These are phyloP conservation scores for Candida frijolesensis DNA, from an alignment of 1,139 yeast genomes.

Conservation along the genomic window DNA sequence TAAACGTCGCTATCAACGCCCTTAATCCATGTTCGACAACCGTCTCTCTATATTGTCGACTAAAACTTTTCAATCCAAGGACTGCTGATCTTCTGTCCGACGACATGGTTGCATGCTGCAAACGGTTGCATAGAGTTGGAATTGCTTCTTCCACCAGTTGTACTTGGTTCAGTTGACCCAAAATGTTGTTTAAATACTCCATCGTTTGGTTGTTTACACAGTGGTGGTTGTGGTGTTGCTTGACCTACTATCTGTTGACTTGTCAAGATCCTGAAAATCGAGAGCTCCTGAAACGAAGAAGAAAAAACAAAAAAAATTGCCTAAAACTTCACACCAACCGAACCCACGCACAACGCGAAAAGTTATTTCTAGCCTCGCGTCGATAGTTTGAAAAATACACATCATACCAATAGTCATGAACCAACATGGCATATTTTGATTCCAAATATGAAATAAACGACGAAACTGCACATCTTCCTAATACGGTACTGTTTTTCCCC, in stretches of 20 bases:
- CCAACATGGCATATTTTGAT: conserved; percentile 10
- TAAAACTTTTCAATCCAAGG: conserved; percentile 83
- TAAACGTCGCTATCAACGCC: conserved; percentile 69
- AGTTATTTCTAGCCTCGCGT: not conserved
- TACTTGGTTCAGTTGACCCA: conserved; percentile 43
- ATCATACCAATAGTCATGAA: not conserved
- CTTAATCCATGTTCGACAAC: conserved; percentile 89
- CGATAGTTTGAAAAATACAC: not conserved
- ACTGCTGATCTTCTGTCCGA: conserved; percentile 93
- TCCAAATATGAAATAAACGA: conserved; percentile 13
- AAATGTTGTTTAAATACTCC: conserved; percentile 45
- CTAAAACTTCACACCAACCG: not conserved
- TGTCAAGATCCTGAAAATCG: not conserved
- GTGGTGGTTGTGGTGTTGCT: not conserved
- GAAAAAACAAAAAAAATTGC: not conserved
- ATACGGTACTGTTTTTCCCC: conserved; percentile 29
- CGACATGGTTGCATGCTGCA: conserved; percentile 78
- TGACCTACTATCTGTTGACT: not conserved
- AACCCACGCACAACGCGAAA: not conserved
- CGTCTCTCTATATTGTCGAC: conserved; percentile 84
- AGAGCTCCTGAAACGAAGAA: not conserved
- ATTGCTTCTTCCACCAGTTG: conserved; percentile 82
- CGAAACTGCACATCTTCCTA: conserved; percentile 12
- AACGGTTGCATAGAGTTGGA: conserved; percentile 83
- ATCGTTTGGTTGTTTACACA: conserved; percentile 18